phyloP scores from a whole-genome alignment of 1,139 yeast species.

The Yamadazyma atlantica region DNA sequence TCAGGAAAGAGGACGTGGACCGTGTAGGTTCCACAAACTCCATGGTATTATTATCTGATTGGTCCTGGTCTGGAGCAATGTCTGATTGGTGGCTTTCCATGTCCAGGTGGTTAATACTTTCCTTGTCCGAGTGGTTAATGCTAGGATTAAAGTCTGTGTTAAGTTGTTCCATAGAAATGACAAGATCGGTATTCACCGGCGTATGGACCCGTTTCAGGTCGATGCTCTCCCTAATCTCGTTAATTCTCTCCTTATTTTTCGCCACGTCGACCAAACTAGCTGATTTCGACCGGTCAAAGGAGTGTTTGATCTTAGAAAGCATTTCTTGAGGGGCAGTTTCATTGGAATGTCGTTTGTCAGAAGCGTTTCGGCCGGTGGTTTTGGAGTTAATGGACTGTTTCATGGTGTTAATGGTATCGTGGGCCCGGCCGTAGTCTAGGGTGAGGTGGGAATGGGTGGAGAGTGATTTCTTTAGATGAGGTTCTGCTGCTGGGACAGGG shows the following conservation, averaged over 20 bases:
- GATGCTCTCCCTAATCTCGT: slow-evolving; percentile 28
- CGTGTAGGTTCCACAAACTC: no score
- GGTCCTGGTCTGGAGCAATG: no score
- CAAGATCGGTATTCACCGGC: slow-evolving; percentile 5
- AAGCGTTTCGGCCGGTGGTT: slow-evolving; percentile 17
- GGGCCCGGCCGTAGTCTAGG: slow-evolving; percentile 16
- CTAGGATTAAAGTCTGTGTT: no score
- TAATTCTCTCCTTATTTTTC: slow-evolving; percentile 16
- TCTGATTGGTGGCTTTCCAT: no score
- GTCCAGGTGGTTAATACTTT: no score
- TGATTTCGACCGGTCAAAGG: slow-evolving; percentile 24
- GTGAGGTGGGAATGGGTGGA: slow-evolving; percentile 12
- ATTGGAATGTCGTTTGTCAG: slow-evolving; percentile 18
- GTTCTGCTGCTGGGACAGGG: no score
- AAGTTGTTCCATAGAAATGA: slow-evolving; percentile 5
- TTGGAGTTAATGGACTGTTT: slow-evolving; percentile 25
- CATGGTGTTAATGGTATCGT: slow-evolving; percentile 25
- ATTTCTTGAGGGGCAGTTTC: slow-evolving; percentile 29
- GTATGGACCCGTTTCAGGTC: slow-evolving; percentile 24
- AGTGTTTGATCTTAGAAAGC: slow-evolving; percentile 24
- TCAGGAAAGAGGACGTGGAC: no score
- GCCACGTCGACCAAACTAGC: slow-evolving; percentile 8
- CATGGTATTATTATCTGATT: no score
- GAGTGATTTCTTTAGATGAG: slow-evolving; percentile 7
- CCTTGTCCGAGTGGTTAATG: no score